phyloP scores from a whole-genome alignment of 306 rosid species.

The Fragaria vesca region DNA sequence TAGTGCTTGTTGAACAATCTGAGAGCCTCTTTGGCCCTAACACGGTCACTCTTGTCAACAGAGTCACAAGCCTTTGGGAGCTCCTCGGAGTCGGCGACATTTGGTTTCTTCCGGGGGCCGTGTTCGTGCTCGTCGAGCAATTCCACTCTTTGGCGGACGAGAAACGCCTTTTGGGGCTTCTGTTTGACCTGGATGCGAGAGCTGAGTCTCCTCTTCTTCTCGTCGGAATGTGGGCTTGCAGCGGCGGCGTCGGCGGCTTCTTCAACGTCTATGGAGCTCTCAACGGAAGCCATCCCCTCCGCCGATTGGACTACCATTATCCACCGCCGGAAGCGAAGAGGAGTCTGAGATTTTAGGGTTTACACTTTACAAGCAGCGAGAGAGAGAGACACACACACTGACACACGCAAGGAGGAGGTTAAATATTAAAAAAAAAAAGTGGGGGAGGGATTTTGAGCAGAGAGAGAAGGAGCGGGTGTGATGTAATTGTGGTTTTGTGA shows the following conservation, averaged over 20 bases:
- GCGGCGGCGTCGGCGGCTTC: neutral
- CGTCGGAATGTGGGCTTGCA: constrained; percentile 11
- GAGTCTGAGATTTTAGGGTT: constrained; percentile 18
- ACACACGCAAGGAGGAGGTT: neutral
- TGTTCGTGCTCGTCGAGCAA: constrained; percentile 2
- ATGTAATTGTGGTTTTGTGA: neutral
- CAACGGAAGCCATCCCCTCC: constrained; percentile 29
- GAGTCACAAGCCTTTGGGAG: constrained; percentile 10
- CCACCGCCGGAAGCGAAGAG: neutral
- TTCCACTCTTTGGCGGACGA: constrained; percentile 24
- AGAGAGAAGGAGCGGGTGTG: neutral
- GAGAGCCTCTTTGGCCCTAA: constrained; percentile 70
- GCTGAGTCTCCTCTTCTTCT: constrained; percentile 38
- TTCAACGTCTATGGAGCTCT: constrained; percentile 16
- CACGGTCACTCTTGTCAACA: constrained; percentile 52
- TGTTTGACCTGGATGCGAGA: constrained; percentile 40
- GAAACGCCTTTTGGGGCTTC: constrained; percentile 35
- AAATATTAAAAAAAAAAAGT: neutral
- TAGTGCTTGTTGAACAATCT: constrained; percentile 77
- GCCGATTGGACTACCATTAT: constrained; percentile 46
- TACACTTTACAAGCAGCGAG: neutral
- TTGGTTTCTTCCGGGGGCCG: constrained; percentile 4
- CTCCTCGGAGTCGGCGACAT: neutral
- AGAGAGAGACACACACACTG: neutral
- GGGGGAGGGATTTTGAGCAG: neutral